phyloP scores from a whole-genome alignment of 345 rosid genomes.

The Erysimum cheiranthoides region DNA sequence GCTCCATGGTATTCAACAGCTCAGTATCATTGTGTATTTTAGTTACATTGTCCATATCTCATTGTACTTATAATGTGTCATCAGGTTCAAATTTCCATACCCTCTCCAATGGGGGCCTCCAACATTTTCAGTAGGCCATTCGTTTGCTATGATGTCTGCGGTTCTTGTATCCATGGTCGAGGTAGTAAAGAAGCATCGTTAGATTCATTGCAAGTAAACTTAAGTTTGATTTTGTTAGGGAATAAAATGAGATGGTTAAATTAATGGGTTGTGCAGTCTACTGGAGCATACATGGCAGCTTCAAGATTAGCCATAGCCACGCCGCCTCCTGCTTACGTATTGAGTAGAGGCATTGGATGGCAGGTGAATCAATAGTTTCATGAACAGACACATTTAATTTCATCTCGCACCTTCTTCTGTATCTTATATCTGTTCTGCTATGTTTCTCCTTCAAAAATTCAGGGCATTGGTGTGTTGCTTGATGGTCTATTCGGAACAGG shows the following conservation, averaged over 20 bases:
- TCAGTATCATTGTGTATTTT: not conserved
- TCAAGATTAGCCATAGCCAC: slow-evolving; percentile 97
- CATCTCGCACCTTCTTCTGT: not conserved
- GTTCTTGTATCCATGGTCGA: slow-evolving; percentile 93
- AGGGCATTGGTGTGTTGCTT: slow-evolving; percentile 92
- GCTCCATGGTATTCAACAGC: slow-evolving; percentile 79
- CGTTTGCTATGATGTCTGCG: slow-evolving; percentile 94
- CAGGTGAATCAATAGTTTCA: slow-evolving; percentile 58
- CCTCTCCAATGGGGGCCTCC: slow-evolving; percentile 99
- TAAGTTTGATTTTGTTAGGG: not conserved
- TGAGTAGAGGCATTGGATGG: slow-evolving; percentile 99
- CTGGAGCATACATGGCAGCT: slow-evolving; percentile 96
- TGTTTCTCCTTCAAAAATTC: slow-evolving; percentile 16
- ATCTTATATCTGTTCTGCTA: not conserved
- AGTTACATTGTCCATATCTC: slow-evolving; percentile 9
- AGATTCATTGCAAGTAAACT: not conserved
- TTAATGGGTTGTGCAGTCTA: slow-evolving; percentile 58
- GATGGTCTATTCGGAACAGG: slow-evolving; percentile 94
- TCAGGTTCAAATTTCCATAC: slow-evolving; percentile 92
- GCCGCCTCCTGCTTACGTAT: slow-evolving; percentile 96
- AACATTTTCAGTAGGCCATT: slow-evolving; percentile 91
- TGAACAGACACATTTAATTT: not conserved
- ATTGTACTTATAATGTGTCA: slow-evolving; percentile 8
- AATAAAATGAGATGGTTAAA: not conserved
- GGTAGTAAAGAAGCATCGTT: slow-evolving; percentile 63